Conservation (phyloP, 768 basidiomycete genomes). For the Rubroboletus satanas region DNA sequence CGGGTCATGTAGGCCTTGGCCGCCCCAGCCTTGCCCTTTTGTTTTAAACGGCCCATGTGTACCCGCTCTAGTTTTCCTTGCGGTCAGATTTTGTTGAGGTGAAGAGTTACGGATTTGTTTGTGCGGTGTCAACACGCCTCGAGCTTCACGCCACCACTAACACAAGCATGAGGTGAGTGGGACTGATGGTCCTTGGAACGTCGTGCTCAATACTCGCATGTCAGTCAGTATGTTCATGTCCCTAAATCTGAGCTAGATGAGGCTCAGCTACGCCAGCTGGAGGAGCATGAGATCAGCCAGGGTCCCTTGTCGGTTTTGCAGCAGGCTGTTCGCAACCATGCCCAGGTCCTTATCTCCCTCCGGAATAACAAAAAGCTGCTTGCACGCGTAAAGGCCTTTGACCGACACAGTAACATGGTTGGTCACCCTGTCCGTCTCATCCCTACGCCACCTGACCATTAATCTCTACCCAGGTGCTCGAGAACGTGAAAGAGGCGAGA, state of each 20-base stretch:
- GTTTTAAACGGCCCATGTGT: constrained; percentile 69
- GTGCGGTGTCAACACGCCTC: constrained; percentile 27
- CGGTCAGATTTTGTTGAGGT: not conserved
- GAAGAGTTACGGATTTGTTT: constrained; percentile 25
- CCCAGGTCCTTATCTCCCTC: constrained; percentile 94
- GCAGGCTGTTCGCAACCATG: constrained; percentile 95
- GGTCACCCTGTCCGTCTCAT: constrained; percentile 23
- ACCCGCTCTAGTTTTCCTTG: not conserved
- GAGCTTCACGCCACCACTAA: constrained; percentile 8
- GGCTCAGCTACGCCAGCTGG: constrained; percentile 90
- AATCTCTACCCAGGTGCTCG: constrained; percentile 64
- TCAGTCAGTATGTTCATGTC: constrained; percentile 93
- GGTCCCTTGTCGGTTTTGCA: constrained; percentile 96
- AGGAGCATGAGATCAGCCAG: constrained; percentile 98
- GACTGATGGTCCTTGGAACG: not conserved
- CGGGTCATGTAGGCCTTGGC: constrained; percentile 91
- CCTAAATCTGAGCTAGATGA: constrained; percentile 98
- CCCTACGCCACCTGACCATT: constrained; percentile 4
- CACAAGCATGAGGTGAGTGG: constrained; percentile 33
- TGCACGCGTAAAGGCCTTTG: constrained; percentile 96
- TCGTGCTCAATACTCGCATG: constrained; percentile 3
- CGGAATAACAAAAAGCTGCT: constrained; percentile 98
- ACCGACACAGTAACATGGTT: constrained; percentile 98
- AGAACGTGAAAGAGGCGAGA: constrained; percentile 94
- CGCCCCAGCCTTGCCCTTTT: constrained; percentile 88